These are phyloP conservation scores for Globisporangium alternatum DNA, from an alignment of 352 stramenopile genomes.

Conservation along the genomic window DNA sequence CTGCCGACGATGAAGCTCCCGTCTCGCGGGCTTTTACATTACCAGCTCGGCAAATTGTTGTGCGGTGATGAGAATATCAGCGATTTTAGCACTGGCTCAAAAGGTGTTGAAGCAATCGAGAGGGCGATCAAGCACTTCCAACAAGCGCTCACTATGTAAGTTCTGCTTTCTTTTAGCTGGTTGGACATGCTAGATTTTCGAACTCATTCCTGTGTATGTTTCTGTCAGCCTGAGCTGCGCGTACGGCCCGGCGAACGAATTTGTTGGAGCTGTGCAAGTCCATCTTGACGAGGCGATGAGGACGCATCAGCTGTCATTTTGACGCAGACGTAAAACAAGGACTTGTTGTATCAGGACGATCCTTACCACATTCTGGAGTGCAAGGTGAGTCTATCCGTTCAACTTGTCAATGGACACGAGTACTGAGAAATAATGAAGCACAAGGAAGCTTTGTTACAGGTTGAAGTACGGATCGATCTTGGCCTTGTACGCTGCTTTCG, in stretches of 20 bases:
- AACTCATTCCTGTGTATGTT: neutral
- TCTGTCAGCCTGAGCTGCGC: conserved; percentile 4
- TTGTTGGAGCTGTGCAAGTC: conserved; percentile 2
- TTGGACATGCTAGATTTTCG: neutral
- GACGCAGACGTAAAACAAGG: neutral
- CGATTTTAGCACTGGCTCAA: neutral
- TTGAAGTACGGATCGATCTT: conserved; percentile 78
- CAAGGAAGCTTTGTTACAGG: conserved; percentile 23
- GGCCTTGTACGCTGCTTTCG: conserved; percentile 64
- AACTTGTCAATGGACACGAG: too few relatives aligned
- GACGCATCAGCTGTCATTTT: neutral
- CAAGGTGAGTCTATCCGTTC: too few relatives aligned
- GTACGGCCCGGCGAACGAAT: conserved; percentile 12
- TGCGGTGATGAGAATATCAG: conserved; percentile 11
- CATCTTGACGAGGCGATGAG: conserved; percentile 11
- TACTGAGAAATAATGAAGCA: neutral
- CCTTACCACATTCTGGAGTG: too few relatives aligned
- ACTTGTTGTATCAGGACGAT: too few relatives aligned
- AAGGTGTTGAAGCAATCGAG: conserved; percentile 12
- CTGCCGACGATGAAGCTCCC: conserved; percentile 35
- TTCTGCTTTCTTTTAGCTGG: neutral
- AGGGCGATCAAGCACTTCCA: conserved; percentile 28
- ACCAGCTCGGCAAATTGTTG: conserved; percentile 42
- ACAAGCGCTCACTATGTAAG: conserved; percentile 37
- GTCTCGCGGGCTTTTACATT: conserved; percentile 38